A percentile compares a stretch with the other conserved stretches of the same genome.
These are phyloP conservation scores for Exophiala xenobiotica DNA, from an alignment of 2,329 filamentous ascomycete species.

Conservation along the genomic window DNA sequence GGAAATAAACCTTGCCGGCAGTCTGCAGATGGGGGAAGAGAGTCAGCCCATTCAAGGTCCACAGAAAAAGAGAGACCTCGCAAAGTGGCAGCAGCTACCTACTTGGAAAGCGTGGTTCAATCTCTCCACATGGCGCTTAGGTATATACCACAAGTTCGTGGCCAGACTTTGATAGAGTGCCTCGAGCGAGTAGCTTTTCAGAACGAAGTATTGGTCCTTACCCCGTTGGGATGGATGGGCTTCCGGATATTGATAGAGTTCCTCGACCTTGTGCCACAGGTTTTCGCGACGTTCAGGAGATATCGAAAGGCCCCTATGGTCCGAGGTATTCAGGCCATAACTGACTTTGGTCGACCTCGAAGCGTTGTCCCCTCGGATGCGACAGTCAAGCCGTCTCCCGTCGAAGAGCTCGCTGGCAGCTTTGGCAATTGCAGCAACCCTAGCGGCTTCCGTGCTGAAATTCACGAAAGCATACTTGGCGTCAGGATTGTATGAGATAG, in stretches of 20 bases:
- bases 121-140: slow-evolving; percentile 19
- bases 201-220: slow-evolving; percentile 21
- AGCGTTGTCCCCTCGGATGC: slow-evolving; percentile 15
- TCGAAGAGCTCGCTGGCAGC: slow-evolving; percentile 19
- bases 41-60: neutral
- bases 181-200: slow-evolving; percentile 22
- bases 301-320: slow-evolving; percentile 7
- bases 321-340: slow-evolving; percentile 13
- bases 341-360: slow-evolving; percentile 24
- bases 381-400: slow-evolving; percentile 20
- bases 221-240: slow-evolving; percentile 13
- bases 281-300: slow-evolving; percentile 1
- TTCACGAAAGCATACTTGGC: slow-evolving; percentile 24
- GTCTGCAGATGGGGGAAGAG: slow-evolving; percentile 5
- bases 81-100: neutral
- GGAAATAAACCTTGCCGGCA: slow-evolving; percentile 17
- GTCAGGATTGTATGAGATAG: slow-evolving; percentile 24
- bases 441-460: slow-evolving; percentile 13
- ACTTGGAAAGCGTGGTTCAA: slow-evolving; percentile 23
- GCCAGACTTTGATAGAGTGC: slow-evolving; percentile 21
- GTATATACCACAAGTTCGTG: slow-evolving; percentile 17
- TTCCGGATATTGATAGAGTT: slow-evolving; percentile 19
- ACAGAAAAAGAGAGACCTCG: neutral
- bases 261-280: slow-evolving; percentile 13
- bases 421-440: slow-evolving; percentile 15